Evolutionary conservation across 2,329 filamentous ascomycete genomes (phyloP).

Genomic region (Neophaeococcomyces aloes): DNA sequence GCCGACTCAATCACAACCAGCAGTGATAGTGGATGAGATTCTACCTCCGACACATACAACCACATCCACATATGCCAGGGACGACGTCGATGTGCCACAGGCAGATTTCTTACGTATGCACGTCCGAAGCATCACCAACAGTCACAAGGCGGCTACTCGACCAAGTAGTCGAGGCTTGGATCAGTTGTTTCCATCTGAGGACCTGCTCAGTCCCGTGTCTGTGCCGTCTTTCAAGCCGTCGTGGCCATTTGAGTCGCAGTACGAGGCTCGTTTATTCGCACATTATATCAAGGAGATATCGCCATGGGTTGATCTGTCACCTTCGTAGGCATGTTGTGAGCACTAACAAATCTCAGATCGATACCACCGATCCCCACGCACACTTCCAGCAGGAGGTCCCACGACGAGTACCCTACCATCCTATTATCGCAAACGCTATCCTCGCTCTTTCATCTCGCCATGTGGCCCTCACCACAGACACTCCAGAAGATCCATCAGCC

Average conservation of each 20-base stretch:
- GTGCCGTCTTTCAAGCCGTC: constrained; percentile 1
- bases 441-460: constrained; percentile 39
- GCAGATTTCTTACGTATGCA: no score
- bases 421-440: constrained; percentile 39
- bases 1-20: neutral
- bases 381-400: constrained; percentile 40
- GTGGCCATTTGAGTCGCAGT: constrained; percentile 14
- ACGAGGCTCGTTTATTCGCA: constrained; percentile 28
- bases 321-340: neutral
- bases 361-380: constrained; percentile 27
- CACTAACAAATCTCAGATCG: constrained; percentile 21
- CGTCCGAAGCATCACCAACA: no score
- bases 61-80: no score
- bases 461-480: constrained; percentile 30
- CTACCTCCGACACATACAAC: no score
- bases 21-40: no score
- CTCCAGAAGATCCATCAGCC: constrained; percentile 34
- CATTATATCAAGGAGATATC: constrained; percentile 28
- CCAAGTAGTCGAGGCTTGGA: neutral
- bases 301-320: constrained; percentile 23
- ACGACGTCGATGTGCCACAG: no score
- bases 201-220: neutral
- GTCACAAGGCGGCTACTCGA: constrained; percentile 1
- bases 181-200: constrained; percentile 4
- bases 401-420: constrained; percentile 36